phyloP scores from a whole-genome alignment of 106 monocot genomes.

The Apostasia shenzhenica region DNA sequence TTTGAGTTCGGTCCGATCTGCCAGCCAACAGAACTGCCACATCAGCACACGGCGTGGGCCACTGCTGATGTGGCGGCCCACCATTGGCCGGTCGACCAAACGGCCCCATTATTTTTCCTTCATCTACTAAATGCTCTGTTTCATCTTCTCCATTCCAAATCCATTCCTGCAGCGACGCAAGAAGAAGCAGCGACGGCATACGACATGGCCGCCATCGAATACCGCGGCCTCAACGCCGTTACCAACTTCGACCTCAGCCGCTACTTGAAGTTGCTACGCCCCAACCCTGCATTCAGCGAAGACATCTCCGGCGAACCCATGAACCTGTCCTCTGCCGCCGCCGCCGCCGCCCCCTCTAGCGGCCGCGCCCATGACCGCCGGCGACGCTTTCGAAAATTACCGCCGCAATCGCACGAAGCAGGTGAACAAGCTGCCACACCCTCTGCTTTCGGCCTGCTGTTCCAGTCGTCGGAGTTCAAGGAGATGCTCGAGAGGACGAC shows the following conservation, averaged over 20 bases:
- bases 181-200: conserved; percentile 88
- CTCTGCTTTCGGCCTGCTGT: conserved; percentile 17
- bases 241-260: conserved; percentile 83
- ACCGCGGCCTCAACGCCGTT: conserved; percentile 75
- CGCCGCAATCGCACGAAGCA: too few relatives aligned
- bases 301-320: not conserved
- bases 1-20: too few relatives aligned
- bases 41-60: too few relatives aligned
- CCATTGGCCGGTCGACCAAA: too few relatives aligned
- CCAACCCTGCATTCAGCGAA: conserved; percentile 1
- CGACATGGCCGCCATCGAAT: conserved; percentile 90
- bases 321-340: not conserved
- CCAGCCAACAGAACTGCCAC: too few relatives aligned
- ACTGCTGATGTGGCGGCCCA: too few relatives aligned
- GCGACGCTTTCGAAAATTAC: too few relatives aligned
- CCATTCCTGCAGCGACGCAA: conserved; percentile 19
- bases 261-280: conserved; percentile 43
- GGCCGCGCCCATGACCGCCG: not conserved
- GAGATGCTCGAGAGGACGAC: conserved; percentile 29
- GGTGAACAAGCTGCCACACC: not conserved
- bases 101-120: too few relatives aligned
- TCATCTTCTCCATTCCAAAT: too few relatives aligned
- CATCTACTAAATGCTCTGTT: too few relatives aligned
- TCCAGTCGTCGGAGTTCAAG: conserved; percentile 27
- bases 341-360: not conserved